Evolutionary conservation across 805 yeast species (phyloP).

Genomic region (Kodamaea fukazawae): DNA sequence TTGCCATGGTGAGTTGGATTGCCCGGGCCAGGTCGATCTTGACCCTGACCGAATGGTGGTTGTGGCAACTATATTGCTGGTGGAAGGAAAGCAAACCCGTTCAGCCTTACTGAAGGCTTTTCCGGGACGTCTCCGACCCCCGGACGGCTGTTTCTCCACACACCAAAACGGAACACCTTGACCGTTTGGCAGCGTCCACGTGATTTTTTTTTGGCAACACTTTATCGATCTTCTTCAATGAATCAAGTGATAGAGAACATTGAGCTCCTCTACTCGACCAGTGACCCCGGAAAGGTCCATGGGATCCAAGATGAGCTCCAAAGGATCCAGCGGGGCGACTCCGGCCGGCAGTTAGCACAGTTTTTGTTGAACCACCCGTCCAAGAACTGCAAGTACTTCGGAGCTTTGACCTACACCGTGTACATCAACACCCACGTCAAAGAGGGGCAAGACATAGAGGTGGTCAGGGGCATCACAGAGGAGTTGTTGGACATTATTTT

Average conservation of each 20-base stretch:
- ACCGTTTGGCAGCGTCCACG: too few species aligned
- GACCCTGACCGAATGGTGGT: too few species aligned
- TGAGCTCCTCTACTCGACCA: conserved; percentile 44
- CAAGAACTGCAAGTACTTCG: conserved; percentile 64
- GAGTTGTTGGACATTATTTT: conserved; percentile 9
- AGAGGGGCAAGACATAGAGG: conserved; percentile 4
- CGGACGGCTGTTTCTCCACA: too few species aligned
- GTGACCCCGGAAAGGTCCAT: conserved; percentile 36
- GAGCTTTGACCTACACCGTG: conserved; percentile 77
- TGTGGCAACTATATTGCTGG: too few species aligned
- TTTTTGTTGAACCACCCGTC: conserved; percentile 43
- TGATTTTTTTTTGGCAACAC: too few species aligned
- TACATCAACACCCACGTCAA: conserved; percentile 38
- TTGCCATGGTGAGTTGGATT: too few species aligned
- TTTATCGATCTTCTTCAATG: conserved; percentile 13
- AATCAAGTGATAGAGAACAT: conserved; percentile 19
- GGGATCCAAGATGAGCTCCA: conserved; percentile 57
- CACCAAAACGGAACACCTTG: too few species aligned
- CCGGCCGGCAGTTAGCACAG: conserved; percentile 60
- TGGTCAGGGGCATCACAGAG: conserved; percentile 1
- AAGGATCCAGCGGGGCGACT: conserved; percentile 50
- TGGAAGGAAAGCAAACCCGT: too few species aligned
- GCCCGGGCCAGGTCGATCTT: too few species aligned
- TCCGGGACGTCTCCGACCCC: too few species aligned
- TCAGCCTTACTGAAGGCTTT: too few species aligned